Percentiles rank a stretch among this genome's conserved stretches.
Evolutionary conservation across 1,284 basidiomycete genomes (phyloP).

Genomic region (Porphyrellus sp.): DNA sequence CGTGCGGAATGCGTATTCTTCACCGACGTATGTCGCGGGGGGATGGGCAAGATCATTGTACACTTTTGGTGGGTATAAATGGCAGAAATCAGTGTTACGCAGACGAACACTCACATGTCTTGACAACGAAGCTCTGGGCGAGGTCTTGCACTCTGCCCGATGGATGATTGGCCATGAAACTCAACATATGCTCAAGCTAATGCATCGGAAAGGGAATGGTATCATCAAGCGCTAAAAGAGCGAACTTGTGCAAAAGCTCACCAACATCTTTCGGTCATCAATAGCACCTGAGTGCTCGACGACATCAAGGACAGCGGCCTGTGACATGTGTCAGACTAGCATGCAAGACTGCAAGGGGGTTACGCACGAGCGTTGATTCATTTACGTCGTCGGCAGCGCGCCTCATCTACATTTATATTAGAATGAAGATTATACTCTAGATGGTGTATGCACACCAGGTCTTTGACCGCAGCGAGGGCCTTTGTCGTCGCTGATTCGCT

Average conservation of each 20-base stretch:
- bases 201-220: not conserved
- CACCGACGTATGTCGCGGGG: slow-evolving; percentile 61
- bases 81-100: not conserved
- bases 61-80: slow-evolving; percentile 40
- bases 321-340: not conserved
- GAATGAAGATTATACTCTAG: not conserved
- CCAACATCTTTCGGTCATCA: slow-evolving; percentile 61
- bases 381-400: slow-evolving; percentile 32
- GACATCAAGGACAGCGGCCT: slow-evolving; percentile 56
- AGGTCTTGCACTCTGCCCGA: slow-evolving; percentile 44
- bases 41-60: slow-evolving; percentile 80
- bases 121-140: slow-evolving; percentile 54
- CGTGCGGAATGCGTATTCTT: slow-evolving; percentile 59
- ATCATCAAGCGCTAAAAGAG: not conserved
- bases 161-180: slow-evolving; percentile 59
- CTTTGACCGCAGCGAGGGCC: slow-evolving; percentile 33
- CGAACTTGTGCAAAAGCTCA: slow-evolving; percentile 22
- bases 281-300: slow-evolving; percentile 55
- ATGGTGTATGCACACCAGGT: slow-evolving; percentile 24
- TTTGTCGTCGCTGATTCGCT: slow-evolving; percentile 22
- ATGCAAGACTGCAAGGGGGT: not conserved
- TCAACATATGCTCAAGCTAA: slow-evolving; percentile 67
- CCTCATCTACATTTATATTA: slow-evolving; percentile 22
- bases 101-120: slow-evolving; percentile 46
- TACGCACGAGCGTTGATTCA: slow-evolving; percentile 30